These are phyloP conservation scores for Termitomyces sp. DNA, from an alignment of 768 basidiomycete species.

Conservation along the genomic window DNA sequence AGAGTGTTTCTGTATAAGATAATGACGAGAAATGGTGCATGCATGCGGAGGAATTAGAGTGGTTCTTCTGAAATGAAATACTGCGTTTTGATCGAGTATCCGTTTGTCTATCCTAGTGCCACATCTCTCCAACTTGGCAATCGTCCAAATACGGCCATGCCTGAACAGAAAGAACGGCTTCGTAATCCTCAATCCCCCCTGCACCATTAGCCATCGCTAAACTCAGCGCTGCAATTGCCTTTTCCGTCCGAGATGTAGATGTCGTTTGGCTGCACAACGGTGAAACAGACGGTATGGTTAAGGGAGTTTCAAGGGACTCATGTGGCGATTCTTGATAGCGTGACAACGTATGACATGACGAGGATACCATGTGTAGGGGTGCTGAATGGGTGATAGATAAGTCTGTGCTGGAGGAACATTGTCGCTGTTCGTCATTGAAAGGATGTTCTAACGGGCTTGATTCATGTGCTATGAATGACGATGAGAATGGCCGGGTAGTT, in stretches of 20 bases:
- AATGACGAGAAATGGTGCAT: slow-evolving; percentile 1
- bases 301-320: not conserved
- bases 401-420: slow-evolving; percentile 6
- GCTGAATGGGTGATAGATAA: not conserved
- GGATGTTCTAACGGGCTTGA: slow-evolving; percentile 22
- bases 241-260: slow-evolving; percentile 46
- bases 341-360: not conserved
- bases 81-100: not conserved
- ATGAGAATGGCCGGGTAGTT: slow-evolving; percentile 22
- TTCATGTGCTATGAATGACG: slow-evolving; percentile 20
- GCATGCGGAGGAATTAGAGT: not conserved
- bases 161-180: slow-evolving; percentile 36
- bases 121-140: slow-evolving; percentile 53
- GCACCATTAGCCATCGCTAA: slow-evolving; percentile 62
- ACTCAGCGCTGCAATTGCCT: slow-evolving; percentile 52
- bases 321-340: not conserved
- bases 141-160: slow-evolving; percentile 26
- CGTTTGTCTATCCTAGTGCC: slow-evolving; percentile 21
- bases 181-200: slow-evolving; percentile 53
- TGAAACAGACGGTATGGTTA: not conserved
- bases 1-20: slow-evolving; percentile 1
- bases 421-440: slow-evolving; percentile 29
- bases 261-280: too few species aligned
- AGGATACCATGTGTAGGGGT: not conserved
- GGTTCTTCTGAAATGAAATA: not conserved